These are phyloP conservation scores for Phaffomyces antillensis DNA, from an alignment of 805 yeast species.

Conservation along the genomic window DNA sequence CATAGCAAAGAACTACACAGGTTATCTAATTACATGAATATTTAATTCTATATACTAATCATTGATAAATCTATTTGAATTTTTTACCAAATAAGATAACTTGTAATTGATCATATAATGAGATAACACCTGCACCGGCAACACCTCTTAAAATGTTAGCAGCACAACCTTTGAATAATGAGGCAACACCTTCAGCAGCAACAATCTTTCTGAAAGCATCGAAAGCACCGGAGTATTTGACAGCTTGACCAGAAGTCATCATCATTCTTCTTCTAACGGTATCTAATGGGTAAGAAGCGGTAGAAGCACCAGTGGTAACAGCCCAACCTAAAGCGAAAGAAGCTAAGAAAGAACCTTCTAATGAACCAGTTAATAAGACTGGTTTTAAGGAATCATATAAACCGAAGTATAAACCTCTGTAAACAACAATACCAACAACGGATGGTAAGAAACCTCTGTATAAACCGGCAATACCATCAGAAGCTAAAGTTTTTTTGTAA, in stretches of 20 bases:
- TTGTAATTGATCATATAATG: conserved; percentile 96
- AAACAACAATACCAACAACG: conserved; percentile 93
- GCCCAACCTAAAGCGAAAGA: conserved; percentile 96
- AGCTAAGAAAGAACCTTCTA: conserved; percentile 92
- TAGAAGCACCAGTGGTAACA: conserved; percentile 97
- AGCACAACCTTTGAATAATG: conserved; percentile 98
- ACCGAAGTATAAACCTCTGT: conserved; percentile 99
- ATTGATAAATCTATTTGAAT: conserved; percentile 44
- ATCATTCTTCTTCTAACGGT: conserved; percentile 99
- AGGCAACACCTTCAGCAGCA: conserved; percentile 89
- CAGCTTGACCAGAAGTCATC: conserved; percentile 99
- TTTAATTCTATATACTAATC: conserved; percentile 5
- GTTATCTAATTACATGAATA: conserved; percentile 13
- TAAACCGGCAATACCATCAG: conserved; percentile 97
- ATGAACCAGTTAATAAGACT: conserved; percentile 85
- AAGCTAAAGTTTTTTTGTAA: conserved; percentile 88
- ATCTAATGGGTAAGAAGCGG: conserved; percentile 98
- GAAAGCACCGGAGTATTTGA: conserved; percentile 90
- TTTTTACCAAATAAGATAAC: conserved; percentile 93
- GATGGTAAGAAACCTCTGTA: conserved; percentile 99
- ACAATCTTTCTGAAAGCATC: conserved; percentile 89
- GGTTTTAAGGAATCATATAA: conserved; percentile 95
- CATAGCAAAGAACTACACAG: neutral
- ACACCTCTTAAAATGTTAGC: conserved; percentile 99
- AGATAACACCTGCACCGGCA: conserved; percentile 99